These are phyloP conservation scores for Elsinoe arachidis DNA, from an alignment of 2,329 filamentous ascomycete species.

Conservation along the genomic window DNA sequence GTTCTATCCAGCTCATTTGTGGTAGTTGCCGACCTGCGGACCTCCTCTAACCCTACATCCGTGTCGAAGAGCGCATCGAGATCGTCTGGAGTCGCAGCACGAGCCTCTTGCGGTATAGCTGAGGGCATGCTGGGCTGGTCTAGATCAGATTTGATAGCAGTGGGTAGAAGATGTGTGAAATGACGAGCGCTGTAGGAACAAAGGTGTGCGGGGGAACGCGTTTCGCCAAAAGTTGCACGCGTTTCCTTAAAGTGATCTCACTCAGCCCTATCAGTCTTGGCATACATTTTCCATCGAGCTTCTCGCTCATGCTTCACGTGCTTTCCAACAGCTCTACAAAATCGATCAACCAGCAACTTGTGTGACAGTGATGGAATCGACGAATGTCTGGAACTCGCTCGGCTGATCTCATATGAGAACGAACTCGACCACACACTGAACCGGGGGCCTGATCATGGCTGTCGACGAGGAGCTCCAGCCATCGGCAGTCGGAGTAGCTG, in stretches of 20 bases:
- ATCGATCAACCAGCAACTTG: too few relatives aligned
- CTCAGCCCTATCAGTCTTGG: conserved; percentile 2
- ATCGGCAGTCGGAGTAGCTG: conserved; percentile 24
- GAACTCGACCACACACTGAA: too few relatives aligned
- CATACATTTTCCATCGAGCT: background rate
- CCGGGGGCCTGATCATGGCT: conserved; percentile 11
- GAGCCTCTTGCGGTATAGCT: conserved; percentile 20
- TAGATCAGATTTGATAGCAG: background rate
- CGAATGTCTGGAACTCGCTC: too few relatives aligned
- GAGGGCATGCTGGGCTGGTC: conserved; percentile 21
- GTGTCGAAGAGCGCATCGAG: conserved; percentile 69
- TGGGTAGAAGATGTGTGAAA: background rate
- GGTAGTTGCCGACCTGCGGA: conserved; percentile 34
- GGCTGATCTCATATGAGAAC: too few relatives aligned
- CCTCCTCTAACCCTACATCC: conserved; percentile 50
- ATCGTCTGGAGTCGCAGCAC: conserved; percentile 33
- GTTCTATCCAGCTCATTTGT: conserved; percentile 38
- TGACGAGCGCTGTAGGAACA: background rate
- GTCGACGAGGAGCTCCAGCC: conserved; percentile 21
- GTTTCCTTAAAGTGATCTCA: background rate
- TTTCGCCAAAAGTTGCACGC: conserved; percentile 11
- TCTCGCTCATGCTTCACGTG: too few relatives aligned
- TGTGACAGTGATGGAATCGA: too few relatives aligned
- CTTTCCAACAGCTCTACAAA: too few relatives aligned
- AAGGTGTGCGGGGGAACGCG: conserved; percentile 16